These are phyloP conservation scores for Corylus heterophylla DNA, from an alignment of 306 rosid genomes.

Conservation along the genomic window DNA sequence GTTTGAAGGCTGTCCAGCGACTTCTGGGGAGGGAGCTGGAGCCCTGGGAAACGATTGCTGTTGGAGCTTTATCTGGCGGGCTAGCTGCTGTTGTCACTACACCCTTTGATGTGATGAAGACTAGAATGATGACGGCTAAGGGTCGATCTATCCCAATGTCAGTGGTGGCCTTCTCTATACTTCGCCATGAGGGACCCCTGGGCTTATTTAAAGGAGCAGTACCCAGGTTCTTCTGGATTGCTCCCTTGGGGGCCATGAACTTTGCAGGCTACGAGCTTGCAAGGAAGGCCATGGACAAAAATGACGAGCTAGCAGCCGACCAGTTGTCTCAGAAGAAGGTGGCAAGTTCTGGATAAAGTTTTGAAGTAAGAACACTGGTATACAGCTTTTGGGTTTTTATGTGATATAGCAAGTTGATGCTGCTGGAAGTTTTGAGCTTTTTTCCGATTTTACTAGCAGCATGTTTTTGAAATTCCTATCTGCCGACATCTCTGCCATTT, in stretches of 20 bases:
- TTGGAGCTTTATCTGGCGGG: constrained; percentile 97
- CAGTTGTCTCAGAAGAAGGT: constrained; percentile 48
- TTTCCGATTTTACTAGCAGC: constrained; percentile 37
- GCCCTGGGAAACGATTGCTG: constrained; percentile 92
- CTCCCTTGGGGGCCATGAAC: constrained; percentile 98
- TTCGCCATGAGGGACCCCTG: constrained; percentile 82
- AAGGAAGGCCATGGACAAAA: constrained; percentile 91
- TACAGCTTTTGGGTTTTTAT: constrained; percentile 18
- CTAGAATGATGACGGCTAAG: constrained; percentile 96
- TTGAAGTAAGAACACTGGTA: neutral
- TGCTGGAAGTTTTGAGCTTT: constrained; percentile 43
- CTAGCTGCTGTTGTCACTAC: constrained; percentile 93
- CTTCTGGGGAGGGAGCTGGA: constrained; percentile 80
- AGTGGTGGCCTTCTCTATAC: constrained; percentile 67
- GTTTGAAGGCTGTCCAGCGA: constrained; percentile 62
- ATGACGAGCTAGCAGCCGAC: constrained; percentile 51
- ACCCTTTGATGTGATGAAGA: constrained; percentile 98
- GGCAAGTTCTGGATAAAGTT: constrained; percentile 42
- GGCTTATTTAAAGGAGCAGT: constrained; percentile 95
- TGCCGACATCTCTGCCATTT: constrained; percentile 47
- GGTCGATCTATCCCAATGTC: constrained; percentile 87
- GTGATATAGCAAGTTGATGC: constrained; percentile 22
- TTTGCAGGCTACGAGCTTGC: constrained; percentile 97
- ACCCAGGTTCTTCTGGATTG: constrained; percentile 98
- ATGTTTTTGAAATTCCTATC: constrained; percentile 38